A percentile compares a stretch with the other conserved stretches of the same genome.
These are phyloP conservation scores for Didymella pinodella DNA, from an alignment of 2,329 filamentous ascomycete genomes.

Conservation along the genomic window DNA sequence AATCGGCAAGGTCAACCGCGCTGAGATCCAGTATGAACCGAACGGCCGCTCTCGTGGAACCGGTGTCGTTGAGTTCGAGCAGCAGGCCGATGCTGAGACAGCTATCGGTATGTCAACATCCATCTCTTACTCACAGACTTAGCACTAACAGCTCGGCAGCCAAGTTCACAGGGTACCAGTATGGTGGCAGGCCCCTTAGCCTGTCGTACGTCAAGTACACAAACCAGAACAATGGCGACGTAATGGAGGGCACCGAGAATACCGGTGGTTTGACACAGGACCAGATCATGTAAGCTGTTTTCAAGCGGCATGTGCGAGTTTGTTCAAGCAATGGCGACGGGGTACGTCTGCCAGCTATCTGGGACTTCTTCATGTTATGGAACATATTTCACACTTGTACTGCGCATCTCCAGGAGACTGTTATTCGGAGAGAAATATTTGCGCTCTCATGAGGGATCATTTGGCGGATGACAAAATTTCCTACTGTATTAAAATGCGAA, in stretches of 20 bases:
- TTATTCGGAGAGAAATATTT: constrained; percentile 25
- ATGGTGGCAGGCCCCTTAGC: constrained; percentile 91
- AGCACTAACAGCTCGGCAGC: constrained; percentile 56
- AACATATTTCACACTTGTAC: constrained; percentile 26
- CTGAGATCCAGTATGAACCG: constrained; percentile 98
- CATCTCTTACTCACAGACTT: not conserved
- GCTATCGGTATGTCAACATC: constrained; percentile 69
- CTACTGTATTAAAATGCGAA: constrained; percentile 48
- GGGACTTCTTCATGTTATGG: constrained; percentile 25
- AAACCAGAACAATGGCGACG: constrained; percentile 68
- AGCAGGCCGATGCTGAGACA: constrained; percentile 82
- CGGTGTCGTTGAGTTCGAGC: constrained; percentile 95
- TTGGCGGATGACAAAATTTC: constrained; percentile 40
- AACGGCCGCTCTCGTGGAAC: constrained; percentile 94
- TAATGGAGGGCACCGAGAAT: constrained; percentile 82
- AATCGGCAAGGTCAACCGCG: constrained; percentile 96
- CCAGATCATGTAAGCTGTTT: constrained; percentile 81
- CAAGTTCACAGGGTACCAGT: constrained; percentile 98
- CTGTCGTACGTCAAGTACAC: constrained; percentile 94
- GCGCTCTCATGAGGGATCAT: constrained; percentile 22
- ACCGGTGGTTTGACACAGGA: constrained; percentile 84
- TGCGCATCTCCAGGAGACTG: constrained; percentile 31
- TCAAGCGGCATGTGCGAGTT: constrained; percentile 3
- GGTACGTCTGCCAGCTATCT: constrained; percentile 13
- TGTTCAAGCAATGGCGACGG: constrained; percentile 2